Evolutionary conservation across 805 yeast genomes (phyloP).

Genomic region (Huiozyma sinensis): DNA sequence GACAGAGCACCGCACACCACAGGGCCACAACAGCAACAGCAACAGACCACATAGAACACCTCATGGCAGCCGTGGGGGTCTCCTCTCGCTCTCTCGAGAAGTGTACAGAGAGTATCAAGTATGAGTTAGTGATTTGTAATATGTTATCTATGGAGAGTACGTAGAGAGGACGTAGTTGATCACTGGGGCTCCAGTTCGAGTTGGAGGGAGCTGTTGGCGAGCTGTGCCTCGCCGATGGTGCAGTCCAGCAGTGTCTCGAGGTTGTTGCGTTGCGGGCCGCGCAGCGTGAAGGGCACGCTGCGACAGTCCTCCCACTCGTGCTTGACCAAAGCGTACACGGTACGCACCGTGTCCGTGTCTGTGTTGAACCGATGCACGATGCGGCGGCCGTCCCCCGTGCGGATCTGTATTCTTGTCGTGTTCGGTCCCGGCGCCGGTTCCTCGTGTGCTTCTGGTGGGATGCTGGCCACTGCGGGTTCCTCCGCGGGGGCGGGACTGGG

Average conservation of each 20-base stretch:
- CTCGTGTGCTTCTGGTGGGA: conserved; percentile 39
- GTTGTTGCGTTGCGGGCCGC: conserved; percentile 45
- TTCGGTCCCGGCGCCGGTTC: conserved; percentile 55
- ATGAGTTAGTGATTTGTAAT: too few relatives aligned
- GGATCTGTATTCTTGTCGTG: conserved; percentile 74
- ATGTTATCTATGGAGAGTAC: too few relatives aligned
- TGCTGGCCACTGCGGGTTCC: conserved; percentile 23
- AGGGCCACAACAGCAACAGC: not conserved
- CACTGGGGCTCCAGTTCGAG: conserved; percentile 36
- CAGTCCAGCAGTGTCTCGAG: conserved; percentile 41
- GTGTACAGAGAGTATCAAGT: too few relatives aligned
- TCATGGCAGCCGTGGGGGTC: too few relatives aligned
- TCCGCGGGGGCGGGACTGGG: not conserved
- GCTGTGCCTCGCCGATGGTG: conserved; percentile 63
- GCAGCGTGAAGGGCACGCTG: conserved; percentile 42
- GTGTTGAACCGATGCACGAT: conserved; percentile 55
- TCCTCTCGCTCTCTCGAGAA: too few relatives aligned
- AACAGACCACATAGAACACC: not conserved
- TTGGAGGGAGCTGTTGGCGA: conserved; percentile 71
- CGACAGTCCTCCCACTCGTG: conserved; percentile 35
- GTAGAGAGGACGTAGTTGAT: too few relatives aligned
- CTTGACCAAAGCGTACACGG: conserved; percentile 60
- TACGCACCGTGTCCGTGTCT: conserved; percentile 44
- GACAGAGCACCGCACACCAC: not conserved
- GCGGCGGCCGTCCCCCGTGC: conserved; percentile 80